These are phyloP conservation scores for Wickerhamomyces sp. DNA, from an alignment of 1,139 yeast genomes.

Conservation along the genomic window DNA sequence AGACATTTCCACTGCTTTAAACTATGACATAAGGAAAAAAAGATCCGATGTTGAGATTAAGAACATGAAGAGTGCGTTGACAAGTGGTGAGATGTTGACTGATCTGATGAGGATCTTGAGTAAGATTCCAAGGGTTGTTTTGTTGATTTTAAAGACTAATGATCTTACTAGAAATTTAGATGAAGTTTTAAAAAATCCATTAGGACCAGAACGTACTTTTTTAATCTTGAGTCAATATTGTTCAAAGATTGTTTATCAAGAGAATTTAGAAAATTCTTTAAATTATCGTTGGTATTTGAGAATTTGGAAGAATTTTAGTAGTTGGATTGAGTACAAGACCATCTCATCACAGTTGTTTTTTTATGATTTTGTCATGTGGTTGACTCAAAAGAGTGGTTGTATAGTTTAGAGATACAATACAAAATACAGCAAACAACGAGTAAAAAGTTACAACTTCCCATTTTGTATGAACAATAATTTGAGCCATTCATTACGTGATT, in stretches of 20 bases:
- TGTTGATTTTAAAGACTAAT: constrained; percentile 86
- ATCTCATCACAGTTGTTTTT: constrained; percentile 48
- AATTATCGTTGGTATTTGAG: constrained; percentile 37
- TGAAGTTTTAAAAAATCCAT: constrained; percentile 73
- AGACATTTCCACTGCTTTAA: constrained; percentile 62
- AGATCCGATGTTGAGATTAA: constrained; percentile 55
- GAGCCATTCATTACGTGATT: no score
- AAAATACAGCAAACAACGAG: no score
- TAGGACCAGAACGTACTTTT: constrained; percentile 86
- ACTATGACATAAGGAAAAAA: constrained; percentile 51
- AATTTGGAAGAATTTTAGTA: constrained; percentile 31
- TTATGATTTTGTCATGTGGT: constrained; percentile 43
- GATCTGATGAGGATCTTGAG: constrained; percentile 79
- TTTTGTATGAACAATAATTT: no score
- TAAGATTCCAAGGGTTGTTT: constrained; percentile 76
- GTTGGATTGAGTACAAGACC: constrained; percentile 49
- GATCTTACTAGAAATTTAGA: constrained; percentile 88
- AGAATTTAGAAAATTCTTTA: constrained; percentile 35
- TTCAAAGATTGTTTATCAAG: constrained; percentile 72
- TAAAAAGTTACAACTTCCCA: no score
- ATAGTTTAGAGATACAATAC: no score
- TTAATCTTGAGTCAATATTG: constrained; percentile 88
- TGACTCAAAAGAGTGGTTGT: no score
- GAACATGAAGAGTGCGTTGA: constrained; percentile 59
- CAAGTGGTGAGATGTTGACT: constrained; percentile 58